Base-by-base conservation (phyloP, 2,329 filamentous ascomycete species). In the Aspergillus eucalypticola region DNA sequence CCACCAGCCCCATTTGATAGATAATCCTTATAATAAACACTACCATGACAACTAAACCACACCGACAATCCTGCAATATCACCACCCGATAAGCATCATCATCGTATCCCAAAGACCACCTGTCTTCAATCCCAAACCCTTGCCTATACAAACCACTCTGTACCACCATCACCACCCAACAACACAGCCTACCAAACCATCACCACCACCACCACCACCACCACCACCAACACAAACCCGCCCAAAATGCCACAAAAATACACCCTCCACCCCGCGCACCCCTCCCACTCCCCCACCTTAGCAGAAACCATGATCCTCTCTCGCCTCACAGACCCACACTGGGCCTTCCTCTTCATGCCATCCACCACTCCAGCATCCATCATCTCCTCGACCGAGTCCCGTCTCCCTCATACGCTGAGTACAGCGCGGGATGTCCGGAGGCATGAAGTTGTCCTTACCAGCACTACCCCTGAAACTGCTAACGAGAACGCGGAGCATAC, bases 301-400 rank as follows among this genome's bases (percentile, higher is more conserved):
- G 21, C 35, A 23, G 15, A 29, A 27, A n/a, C 35, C 15, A 54
- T 54, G 38, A 44, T 54, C 8, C 52, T 54, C 38, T 21, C 52
- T 11, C 52, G 52, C 23, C 52, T 54, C 15, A 54, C 52, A 17
- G 52, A 54, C 52, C 52, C 52, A 3, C 52, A 54, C 52, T 54
- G 52, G 52, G 21, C 41, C 38, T 54, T 54, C 8, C 52, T 54
- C 39, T 54, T 41, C 38, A 44, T 5, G 11, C 32, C 32, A 38
- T 23, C 42, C 52, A 38, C 52, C 2, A 42, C n/a, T 25, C 38
- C 52, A 2, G 5, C 15, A 2, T 23, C 23, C 39, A 29, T 54
- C 8, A 42, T 54, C 25, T 15, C 52, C 38, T n/a, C 21, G 38
- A 27, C 25, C 1, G 7, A 2, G 7, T 11, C 8, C 8, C 52